Conservation (phyloP, 2,329 filamentous ascomycete species). For the Neoscytalidium dimidiatum region DNA sequence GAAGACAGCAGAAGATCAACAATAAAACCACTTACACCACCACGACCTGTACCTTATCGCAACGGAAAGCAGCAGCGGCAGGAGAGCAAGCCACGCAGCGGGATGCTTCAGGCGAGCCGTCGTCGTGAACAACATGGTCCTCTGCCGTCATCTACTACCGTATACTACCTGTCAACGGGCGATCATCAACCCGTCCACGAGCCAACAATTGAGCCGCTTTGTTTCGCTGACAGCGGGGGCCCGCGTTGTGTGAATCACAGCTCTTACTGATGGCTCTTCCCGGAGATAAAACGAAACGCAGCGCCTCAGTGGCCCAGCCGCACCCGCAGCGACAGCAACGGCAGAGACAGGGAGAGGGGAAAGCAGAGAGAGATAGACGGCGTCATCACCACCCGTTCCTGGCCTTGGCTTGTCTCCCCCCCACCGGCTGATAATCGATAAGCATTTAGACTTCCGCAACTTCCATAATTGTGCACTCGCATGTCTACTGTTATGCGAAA, state of each 20-base stretch:
- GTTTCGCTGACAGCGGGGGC: background rate
- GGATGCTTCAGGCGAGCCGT: background rate
- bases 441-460: background rate
- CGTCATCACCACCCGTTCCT: constrained; percentile 1
- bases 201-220: background rate
- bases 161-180: background rate
- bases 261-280: background rate
- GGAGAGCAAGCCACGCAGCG: background rate
- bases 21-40: constrained; percentile 4
- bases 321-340: background rate
- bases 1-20: background rate
- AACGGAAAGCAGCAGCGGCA: background rate
- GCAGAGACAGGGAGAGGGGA: background rate
- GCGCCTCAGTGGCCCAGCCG: background rate
- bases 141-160: background rate
- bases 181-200: background rate
- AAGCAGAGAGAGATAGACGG: background rate
- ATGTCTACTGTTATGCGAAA: background rate
- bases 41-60: background rate
- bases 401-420: constrained; percentile 5
- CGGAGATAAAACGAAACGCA: background rate
- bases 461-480: background rate
- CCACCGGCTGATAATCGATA: background rate
- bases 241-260: background rate
- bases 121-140: background rate